Evolutionary conservation across 371 early-diverging fungal species (phyloP).

Genomic region (Blyttiomyces sp.): DNA sequence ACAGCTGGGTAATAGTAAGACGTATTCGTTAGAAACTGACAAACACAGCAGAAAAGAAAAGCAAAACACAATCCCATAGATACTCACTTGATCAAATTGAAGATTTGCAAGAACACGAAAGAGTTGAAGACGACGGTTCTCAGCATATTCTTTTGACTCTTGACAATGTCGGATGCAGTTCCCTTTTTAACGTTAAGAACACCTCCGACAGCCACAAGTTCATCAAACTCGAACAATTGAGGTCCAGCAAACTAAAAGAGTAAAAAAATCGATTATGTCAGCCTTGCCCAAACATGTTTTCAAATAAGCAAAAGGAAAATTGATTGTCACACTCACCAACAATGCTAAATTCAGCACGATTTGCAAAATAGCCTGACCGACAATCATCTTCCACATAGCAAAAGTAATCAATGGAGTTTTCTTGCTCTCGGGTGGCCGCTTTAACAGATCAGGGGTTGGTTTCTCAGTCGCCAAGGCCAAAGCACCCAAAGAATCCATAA

Average conservation of each 20-base stretch:
- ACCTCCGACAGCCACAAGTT: constrained; percentile 8
- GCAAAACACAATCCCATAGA: background rate
- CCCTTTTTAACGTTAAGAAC: background rate
- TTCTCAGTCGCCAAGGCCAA: constrained; percentile 77
- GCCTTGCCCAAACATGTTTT: too few relatives aligned
- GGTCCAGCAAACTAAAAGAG: constrained; percentile 13
- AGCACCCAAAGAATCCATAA: constrained; percentile 83
- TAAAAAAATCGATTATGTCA: too few relatives aligned
- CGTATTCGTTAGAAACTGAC: too few relatives aligned
- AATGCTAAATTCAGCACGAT: constrained; percentile 16
- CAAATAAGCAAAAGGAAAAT: background rate
- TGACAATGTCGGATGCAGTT: background rate
- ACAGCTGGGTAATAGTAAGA: constrained; percentile 11
- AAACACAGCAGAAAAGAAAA: background rate
- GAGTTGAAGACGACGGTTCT: constrained; percentile 80
- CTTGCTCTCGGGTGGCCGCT: constrained; percentile 65
- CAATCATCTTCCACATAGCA: constrained; percentile 86
- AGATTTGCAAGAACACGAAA: constrained; percentile 94
- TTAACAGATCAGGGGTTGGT: constrained; percentile 62
- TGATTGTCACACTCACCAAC: background rate
- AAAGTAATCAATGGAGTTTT: constrained; percentile 75
- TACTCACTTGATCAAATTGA: constrained; percentile 64
- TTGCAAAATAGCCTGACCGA: constrained; percentile 82
- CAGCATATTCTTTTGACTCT: background rate
- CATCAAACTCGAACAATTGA: constrained; percentile 9